Percentiles rank a stretch among this genome's conserved stretches.
Evolutionary conservation across 805 yeast genomes (phyloP).

Genomic region (Ogataea ramenticola): DNA sequence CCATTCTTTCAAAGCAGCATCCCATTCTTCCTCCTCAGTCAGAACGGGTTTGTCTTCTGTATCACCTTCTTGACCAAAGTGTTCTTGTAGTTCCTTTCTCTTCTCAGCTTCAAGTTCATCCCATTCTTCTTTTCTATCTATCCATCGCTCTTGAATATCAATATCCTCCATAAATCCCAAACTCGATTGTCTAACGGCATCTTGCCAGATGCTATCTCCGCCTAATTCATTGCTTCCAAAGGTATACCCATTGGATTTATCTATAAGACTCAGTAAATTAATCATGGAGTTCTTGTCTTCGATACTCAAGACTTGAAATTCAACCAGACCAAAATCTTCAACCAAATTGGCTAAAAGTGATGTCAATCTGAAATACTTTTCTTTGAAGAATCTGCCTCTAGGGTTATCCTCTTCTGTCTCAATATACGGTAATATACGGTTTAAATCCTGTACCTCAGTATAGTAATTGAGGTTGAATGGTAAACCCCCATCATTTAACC

Average conservation of each 20-base stretch:
- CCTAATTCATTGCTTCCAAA: slow-evolving; percentile 92
- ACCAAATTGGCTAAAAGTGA: slow-evolving; percentile 75
- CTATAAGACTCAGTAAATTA: slow-evolving; percentile 64
- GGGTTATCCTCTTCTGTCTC: slow-evolving; percentile 66
- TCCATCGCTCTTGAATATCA: slow-evolving; percentile 94
- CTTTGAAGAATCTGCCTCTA: slow-evolving; percentile 40
- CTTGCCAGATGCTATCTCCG: slow-evolving; percentile 98
- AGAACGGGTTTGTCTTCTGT: slow-evolving; percentile 33
- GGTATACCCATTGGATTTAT: slow-evolving; percentile 88
- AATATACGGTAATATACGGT: slow-evolving; percentile 57
- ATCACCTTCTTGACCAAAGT: slow-evolving; percentile 26
- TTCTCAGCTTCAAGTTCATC: slow-evolving; percentile 55
- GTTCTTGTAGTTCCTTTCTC: slow-evolving; percentile 29
- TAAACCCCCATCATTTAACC: slow-evolving; percentile 30
- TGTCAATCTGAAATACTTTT: slow-evolving; percentile 51
- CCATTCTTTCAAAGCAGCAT: slow-evolving; percentile 53
- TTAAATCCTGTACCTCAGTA: slow-evolving; percentile 85
- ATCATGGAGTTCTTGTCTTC: slow-evolving; percentile 94
- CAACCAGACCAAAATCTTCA: slow-evolving; percentile 79
- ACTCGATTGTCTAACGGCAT: slow-evolving; percentile 74
- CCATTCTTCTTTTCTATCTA: slow-evolving; percentile 71
- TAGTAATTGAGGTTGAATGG: slow-evolving; percentile 82
- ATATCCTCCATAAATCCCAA: slow-evolving; percentile 43
- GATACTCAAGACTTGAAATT: slow-evolving; percentile 82
- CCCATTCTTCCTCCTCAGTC: slow-evolving; percentile 68